These are phyloP conservation scores for Talaromyces stipitatus DNA, from an alignment of 495 filamentous ascomycete species.

Conservation along the genomic window DNA sequence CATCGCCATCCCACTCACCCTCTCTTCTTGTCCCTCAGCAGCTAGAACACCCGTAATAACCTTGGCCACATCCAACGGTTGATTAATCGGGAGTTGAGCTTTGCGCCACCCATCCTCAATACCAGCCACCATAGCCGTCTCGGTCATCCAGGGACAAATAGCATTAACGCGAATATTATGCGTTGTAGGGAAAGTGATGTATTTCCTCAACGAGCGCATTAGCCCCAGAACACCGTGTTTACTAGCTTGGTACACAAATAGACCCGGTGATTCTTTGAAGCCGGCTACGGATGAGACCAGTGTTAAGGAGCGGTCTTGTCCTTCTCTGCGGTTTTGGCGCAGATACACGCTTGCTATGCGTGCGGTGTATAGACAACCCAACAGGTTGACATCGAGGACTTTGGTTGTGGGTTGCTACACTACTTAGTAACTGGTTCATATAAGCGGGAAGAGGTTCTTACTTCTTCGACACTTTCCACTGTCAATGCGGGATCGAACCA, in stretches of 20 bases:
- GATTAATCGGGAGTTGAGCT: neutral
- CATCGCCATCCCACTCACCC: constrained; percentile 27
- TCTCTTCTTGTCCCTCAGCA: too few relatives aligned
- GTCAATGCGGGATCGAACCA: neutral
- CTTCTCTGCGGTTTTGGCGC: neutral
- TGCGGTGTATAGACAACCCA: neutral
- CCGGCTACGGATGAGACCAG: constrained; percentile 38
- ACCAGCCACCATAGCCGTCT: neutral
- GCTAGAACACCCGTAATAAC: neutral
- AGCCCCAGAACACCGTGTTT: neutral
- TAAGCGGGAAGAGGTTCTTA: neutral
- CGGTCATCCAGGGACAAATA: neutral
- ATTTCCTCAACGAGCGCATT: neutral
- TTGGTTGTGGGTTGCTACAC: neutral
- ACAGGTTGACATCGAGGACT: neutral
- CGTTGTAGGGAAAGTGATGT: neutral
- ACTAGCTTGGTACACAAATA: constrained; percentile 37
- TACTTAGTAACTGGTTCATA: neutral
- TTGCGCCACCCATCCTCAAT: neutral
- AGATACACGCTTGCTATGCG: neutral
- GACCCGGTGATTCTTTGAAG: constrained; percentile 39
- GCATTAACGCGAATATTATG: neutral
- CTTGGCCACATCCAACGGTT: neutral
- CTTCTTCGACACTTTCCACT: neutral
- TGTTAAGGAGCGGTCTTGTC: constrained; percentile 35